phyloP scores from a whole-genome alignment of 768 basidiomycete genomes.

The Kwoniella sp. region DNA sequence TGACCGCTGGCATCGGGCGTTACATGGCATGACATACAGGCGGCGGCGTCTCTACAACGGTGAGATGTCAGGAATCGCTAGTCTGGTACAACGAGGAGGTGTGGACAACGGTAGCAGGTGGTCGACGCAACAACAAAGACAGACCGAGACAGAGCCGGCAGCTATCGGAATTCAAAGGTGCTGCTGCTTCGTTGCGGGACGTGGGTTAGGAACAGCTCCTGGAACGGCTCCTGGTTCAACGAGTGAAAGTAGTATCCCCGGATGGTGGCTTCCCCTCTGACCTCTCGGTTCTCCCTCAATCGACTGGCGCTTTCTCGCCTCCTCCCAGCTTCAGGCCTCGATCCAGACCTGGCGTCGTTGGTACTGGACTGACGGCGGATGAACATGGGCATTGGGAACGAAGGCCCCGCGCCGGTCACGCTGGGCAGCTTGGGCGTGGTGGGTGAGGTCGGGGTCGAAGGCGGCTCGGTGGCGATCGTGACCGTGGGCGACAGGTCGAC shows the following conservation, averaged over 20 bases:
- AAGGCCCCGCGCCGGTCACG: background rate
- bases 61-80: too few relatives aligned
- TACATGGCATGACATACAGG: too few relatives aligned
- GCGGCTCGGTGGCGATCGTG: constrained; percentile 47
- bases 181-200: constrained; percentile 68
- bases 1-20: too few relatives aligned
- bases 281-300: constrained; percentile 47
- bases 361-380: constrained; percentile 7
- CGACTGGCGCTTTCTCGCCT: constrained; percentile 23
- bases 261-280: constrained; percentile 42
- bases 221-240: constrained; percentile 57
- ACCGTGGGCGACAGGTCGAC: constrained; percentile 79
- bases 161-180: constrained; percentile 79
- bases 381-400: constrained; percentile 7
- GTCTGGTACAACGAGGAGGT: too few relatives aligned
- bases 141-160: background rate
- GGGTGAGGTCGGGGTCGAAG: constrained; percentile 51
- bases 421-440: constrained; percentile 38
- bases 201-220: constrained; percentile 77
- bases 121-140: too few relatives aligned
- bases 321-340: constrained; percentile 11
- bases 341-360: background rate
- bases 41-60: too few relatives aligned
- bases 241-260: constrained; percentile 72
- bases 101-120: too few relatives aligned